phyloP scores from a whole-genome alignment of 2,329 filamentous ascomycete species.

The Trichoderma sp. region DNA sequence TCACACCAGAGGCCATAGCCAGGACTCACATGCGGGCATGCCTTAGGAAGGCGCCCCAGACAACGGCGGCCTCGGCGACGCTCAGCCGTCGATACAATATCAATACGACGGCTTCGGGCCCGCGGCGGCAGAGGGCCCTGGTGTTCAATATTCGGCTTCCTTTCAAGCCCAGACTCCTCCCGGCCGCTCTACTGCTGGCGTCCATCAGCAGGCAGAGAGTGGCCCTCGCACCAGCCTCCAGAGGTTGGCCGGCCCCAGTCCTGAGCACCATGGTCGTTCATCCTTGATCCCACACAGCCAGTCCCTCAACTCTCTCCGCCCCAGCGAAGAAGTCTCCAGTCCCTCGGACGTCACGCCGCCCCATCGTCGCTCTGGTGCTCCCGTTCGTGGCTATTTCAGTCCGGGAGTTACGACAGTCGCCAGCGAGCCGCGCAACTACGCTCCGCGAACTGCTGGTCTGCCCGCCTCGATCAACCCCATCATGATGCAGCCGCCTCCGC shows the following conservation, averaged over 20 bases:
- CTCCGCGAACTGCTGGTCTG: constrained; percentile 41
- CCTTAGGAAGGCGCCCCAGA: constrained; percentile 31
- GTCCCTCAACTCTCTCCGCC: constrained; percentile 27
- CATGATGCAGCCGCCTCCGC: constrained; percentile 42
- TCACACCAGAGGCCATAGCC: constrained; percentile 24
- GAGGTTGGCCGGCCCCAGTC: background rate
- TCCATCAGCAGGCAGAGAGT: background rate
- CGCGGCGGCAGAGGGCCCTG: background rate
- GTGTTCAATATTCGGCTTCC: background rate
- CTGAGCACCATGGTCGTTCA: background rate
- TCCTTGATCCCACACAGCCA: constrained; percentile 29
- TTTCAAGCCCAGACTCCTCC: background rate
- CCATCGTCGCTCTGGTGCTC: constrained; percentile 2
- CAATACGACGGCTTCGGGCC: background rate
- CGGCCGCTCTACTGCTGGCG: background rate
- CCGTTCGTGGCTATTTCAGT: constrained; percentile 21
- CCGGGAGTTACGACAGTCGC: constrained; percentile 27
- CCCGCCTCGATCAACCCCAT: constrained; percentile 27
- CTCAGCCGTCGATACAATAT: background rate
- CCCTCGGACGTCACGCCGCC: background rate
- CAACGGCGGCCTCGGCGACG: background rate
- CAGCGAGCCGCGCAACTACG: constrained; percentile 48
- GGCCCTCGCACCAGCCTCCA: background rate
- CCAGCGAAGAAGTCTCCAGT: constrained; percentile 8
- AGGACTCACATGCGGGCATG: constrained; percentile 17